A percentile compares a stretch with the other conserved stretches of the same genome.
Evolutionary conservation across 805 yeast genomes (phyloP).

Genomic region (Nakazawaea sp.): DNA sequence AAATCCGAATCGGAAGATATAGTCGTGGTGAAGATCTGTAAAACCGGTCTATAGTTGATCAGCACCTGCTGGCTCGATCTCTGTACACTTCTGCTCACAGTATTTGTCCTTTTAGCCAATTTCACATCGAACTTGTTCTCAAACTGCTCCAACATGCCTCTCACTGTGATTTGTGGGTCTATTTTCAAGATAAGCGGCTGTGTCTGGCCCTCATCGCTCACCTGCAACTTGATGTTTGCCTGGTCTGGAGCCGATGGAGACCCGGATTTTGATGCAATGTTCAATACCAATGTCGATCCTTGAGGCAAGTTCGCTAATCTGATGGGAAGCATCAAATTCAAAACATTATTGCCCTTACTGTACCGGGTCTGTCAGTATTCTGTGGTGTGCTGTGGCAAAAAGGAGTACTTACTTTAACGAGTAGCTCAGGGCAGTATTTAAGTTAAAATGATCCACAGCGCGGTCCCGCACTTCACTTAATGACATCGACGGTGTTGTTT

Average conservation of each 20-base stretch:
- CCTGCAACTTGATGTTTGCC: slow-evolving; percentile 17
- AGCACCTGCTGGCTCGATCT: no score
- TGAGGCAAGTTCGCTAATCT: slow-evolving; percentile 35
- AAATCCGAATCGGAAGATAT: slow-evolving; percentile 15
- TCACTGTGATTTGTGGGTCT: slow-evolving; percentile 11
- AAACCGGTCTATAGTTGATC: slow-evolving; percentile 11
- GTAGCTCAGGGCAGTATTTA: slow-evolving; percentile 15
- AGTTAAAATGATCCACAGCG: slow-evolving; percentile 29
- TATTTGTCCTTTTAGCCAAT: slow-evolving; percentile 11
- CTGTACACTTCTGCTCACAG: neutral
- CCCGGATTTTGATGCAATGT: neutral
- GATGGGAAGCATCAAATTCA: slow-evolving; percentile 34
- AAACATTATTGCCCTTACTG: slow-evolving; percentile 18
- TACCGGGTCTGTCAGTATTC: no score
- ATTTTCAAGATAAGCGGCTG: slow-evolving; percentile 10
- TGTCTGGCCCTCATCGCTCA: slow-evolving; percentile 12
- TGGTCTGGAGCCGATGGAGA: neutral
- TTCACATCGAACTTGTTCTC: slow-evolving; percentile 10
- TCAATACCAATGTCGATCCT: slow-evolving; percentile 34
- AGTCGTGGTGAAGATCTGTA: slow-evolving; percentile 19
- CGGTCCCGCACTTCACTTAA: slow-evolving; percentile 28
- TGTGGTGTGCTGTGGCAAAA: no score
- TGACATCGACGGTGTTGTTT: slow-evolving; percentile 27
- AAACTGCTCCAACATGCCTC: slow-evolving; percentile 14
- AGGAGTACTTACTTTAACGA: slow-evolving; percentile 13